phyloP scores from a whole-genome alignment of 495 filamentous ascomycete genomes.

The Xylaria longipes region DNA sequence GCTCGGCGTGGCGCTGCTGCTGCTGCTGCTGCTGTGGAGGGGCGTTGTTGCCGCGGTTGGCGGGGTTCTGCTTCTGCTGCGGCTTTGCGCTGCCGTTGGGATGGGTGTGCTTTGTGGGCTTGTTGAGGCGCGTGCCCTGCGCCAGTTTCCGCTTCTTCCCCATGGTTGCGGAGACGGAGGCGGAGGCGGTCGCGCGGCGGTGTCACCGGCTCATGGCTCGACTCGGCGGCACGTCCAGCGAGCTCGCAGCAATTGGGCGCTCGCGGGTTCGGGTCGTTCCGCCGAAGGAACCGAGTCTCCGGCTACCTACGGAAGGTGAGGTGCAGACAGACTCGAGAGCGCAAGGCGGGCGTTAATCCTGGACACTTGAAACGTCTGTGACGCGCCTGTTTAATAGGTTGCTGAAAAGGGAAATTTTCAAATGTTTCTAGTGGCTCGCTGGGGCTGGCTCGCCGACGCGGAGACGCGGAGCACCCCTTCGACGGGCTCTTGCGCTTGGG shows the following conservation, averaged over 20 bases:
- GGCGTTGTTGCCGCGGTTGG: background rate
- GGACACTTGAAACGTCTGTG: background rate
- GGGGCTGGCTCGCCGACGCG: background rate
- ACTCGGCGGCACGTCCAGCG: background rate
- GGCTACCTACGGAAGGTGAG: background rate
- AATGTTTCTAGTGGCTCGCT: constrained; percentile 22
- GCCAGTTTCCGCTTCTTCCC: constrained; percentile 45
- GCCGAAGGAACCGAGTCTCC: constrained; percentile 7
- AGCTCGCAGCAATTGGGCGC: background rate
- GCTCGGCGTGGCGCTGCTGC: constrained; percentile 47
- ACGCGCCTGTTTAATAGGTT: constrained; percentile 13
- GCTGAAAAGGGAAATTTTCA: constrained; percentile 24
- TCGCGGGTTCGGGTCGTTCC: background rate
- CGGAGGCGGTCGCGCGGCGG: constrained; percentile 6
- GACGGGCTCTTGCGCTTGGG: constrained; percentile 4
- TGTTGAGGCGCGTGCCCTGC: constrained; percentile 33
- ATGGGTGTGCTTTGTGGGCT: constrained; percentile 27
- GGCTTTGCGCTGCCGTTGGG: constrained; percentile 22
- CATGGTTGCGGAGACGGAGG: constrained; percentile 35
- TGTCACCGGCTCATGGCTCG: constrained; percentile 33
- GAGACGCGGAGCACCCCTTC: constrained; percentile 12
- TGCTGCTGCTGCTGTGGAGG: constrained; percentile 19
- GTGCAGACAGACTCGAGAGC: background rate
- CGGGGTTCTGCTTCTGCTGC: constrained; percentile 24
- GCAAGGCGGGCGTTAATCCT: background rate